Base-by-base conservation (phyloP, 257 asterid species). In the Linaria vulgaris region DNA sequence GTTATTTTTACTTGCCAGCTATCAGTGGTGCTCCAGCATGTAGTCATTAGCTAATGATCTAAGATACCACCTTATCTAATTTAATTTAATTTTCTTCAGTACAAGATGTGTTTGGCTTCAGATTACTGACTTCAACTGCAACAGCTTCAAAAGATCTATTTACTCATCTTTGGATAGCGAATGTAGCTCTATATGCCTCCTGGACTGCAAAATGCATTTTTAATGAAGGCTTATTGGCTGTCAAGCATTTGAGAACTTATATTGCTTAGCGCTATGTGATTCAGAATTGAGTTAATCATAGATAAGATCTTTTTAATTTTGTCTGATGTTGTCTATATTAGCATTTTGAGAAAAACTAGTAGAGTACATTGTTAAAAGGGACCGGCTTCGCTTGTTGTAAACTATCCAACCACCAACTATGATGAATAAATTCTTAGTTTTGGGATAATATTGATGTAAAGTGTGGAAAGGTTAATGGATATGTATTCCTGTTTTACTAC, bases 361-460 rank as follows among this genome's bases (percentile, higher is more conserved):
- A 11, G n/a, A 12, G 3, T 6, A 27, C 3, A 27, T 27, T 27
- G 58, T 16, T 8, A 16, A 19, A 27, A 16, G 41, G 3, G 34
- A 20, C 30, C 31, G 31, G 13, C 20, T 61, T 13, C 22, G 49
- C 17, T 48, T 54, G 54, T 52, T 54, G 14, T 34, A 20, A 27
- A 24, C 56, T 55, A 59, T 45, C 17, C 38, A 30, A 49, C 59
- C 14, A 14, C 4, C 15, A 16, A 16, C 44, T 41, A 25, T 1
- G 16, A 17, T 49, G 17, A 22, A 25, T 62, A 20, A 3, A 38
- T 16, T 50, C 15, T 47, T 44, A 30, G 45, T 23, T 22, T 39
- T 16, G n/a, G 49, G 72, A 53, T 23, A 55, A 46, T 45, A 52
- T 31, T 31, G n/a, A 49, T 49, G 19, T 45, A 59, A 56, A 61